These are phyloP conservation scores for Saccharomycopsis javanensis DNA, from an alignment of 805 yeast genomes.

Conservation along the genomic window DNA sequence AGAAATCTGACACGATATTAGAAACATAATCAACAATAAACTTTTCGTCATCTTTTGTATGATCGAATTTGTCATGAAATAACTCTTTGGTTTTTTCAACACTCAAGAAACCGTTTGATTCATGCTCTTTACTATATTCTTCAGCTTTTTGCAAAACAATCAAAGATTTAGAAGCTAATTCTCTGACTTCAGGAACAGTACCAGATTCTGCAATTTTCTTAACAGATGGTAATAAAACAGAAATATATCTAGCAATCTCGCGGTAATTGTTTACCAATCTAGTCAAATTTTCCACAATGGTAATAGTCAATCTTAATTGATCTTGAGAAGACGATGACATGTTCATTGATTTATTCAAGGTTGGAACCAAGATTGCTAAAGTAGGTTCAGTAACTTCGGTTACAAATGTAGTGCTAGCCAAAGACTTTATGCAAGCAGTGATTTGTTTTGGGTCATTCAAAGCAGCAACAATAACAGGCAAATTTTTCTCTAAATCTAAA, in stretches of 20 bases:
- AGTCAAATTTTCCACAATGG: constrained; percentile 90
- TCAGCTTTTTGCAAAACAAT: constrained; percentile 76
- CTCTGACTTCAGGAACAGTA: constrained; percentile 93
- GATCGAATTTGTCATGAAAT: constrained; percentile 23
- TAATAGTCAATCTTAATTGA: constrained; percentile 92
- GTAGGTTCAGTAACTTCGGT: constrained; percentile 98
- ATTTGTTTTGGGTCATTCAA: constrained; percentile 85
- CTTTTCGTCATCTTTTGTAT: constrained; percentile 25
- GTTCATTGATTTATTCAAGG: constrained; percentile 78
- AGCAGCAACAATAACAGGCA: constrained; percentile 75
- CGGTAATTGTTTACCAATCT: constrained; percentile 88
- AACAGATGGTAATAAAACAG: constrained; percentile 83
- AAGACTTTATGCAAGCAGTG: constrained; percentile 77
- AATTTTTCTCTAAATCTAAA: constrained; percentile 81
- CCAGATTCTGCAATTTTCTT: constrained; percentile 83
- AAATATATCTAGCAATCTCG: constrained; percentile 83
- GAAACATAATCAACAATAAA: constrained; percentile 39
- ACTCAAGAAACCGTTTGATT: constrained; percentile 66
- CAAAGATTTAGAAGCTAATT: constrained; percentile 79
- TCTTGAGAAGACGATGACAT: constrained; percentile 88
- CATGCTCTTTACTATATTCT: constrained; percentile 40
- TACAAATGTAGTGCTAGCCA: constrained; percentile 91
- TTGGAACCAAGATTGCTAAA: constrained; percentile 81
- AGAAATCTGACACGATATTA: constrained; percentile 45
- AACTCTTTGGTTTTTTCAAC: constrained; percentile 42